phyloP scores from a whole-genome alignment of 352 stramenopile species.

The Phytopythium litorale region DNA sequence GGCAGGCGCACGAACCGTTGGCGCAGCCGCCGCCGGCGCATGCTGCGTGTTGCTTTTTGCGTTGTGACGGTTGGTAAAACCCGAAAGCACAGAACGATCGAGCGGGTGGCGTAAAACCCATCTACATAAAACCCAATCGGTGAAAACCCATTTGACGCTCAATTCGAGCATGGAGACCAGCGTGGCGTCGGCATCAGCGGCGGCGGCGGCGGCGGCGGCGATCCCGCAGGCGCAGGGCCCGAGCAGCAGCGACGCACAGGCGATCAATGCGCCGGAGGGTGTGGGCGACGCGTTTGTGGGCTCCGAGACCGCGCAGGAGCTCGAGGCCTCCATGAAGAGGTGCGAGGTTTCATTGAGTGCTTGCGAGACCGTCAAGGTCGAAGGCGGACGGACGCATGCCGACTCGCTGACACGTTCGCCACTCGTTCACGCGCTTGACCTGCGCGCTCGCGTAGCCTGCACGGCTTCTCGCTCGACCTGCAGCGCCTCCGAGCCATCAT shows the following conservation, averaged over 20 bases:
- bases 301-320: conserved; percentile 12
- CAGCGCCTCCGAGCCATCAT: conserved; percentile 28
- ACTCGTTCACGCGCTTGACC: not conserved
- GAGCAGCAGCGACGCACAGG: not conserved
- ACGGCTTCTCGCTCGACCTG: conserved; percentile 30
- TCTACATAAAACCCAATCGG: no score
- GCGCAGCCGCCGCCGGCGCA: conserved; percentile 12
- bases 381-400: not conserved
- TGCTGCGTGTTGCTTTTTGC: not conserved
- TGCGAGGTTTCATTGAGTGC: not conserved
- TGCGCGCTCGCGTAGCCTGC: conserved; percentile 13
- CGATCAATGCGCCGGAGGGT: not conserved
- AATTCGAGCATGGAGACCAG: not conserved
- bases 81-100: not conserved
- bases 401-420: not conserved
- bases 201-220: not conserved
- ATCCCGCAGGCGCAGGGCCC: not conserved
- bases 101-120: no score
- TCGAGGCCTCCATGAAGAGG: conserved; percentile 21
- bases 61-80: not conserved
- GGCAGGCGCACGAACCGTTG: conserved; percentile 9
- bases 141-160: no score
- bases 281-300: not conserved
- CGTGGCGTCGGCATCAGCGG: not conserved
- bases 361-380: not conserved